Conservation (phyloP, 345 rosid genomes). For the Toxicodendron radicans region DNA sequence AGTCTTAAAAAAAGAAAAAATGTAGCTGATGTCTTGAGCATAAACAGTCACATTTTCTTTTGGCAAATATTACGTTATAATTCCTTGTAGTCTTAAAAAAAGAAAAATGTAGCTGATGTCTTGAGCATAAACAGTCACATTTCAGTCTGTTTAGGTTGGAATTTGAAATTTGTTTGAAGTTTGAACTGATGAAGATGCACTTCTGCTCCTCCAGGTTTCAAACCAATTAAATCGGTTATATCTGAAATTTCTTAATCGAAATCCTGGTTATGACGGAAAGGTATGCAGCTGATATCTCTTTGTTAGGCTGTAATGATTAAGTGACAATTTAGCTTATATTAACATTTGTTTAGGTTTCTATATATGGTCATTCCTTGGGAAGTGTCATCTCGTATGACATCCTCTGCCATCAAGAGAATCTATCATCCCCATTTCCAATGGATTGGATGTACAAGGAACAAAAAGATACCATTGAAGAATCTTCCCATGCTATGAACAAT, state of each 20-base stretch:
- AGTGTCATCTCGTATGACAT: slow-evolving; percentile 97
- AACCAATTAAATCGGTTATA: slow-evolving; percentile 80
- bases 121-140: background rate
- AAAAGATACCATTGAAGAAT: slow-evolving; percentile 38
- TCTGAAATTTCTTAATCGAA: slow-evolving; percentile 75
- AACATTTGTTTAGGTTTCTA: slow-evolving; percentile 58
- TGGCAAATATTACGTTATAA: background rate
- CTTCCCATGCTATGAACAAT: slow-evolving; percentile 23
- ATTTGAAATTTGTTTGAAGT: slow-evolving; percentile 16
- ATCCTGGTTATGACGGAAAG: slow-evolving; percentile 98
- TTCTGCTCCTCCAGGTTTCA: slow-evolving; percentile 61
- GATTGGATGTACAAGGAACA: slow-evolving; percentile 62
- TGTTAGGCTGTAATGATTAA: slow-evolving; percentile 5
- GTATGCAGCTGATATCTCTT: slow-evolving; percentile 37
- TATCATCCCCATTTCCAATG: slow-evolving; percentile 86
- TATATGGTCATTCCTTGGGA: slow-evolving; percentile 98
- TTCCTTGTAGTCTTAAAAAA: background rate
- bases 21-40: too few relatives aligned
- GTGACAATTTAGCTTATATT: background rate
- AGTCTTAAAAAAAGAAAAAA: background rate
- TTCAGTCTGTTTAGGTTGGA: background rate
- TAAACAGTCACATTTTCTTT: too few relatives aligned
- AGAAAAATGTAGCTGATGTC: background rate
- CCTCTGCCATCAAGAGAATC: slow-evolving; percentile 90
- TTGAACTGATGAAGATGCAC: slow-evolving; percentile 15